phyloP scores from a whole-genome alignment of 2,329 filamentous ascomycete species.

The Stemphylium vesicarium region DNA sequence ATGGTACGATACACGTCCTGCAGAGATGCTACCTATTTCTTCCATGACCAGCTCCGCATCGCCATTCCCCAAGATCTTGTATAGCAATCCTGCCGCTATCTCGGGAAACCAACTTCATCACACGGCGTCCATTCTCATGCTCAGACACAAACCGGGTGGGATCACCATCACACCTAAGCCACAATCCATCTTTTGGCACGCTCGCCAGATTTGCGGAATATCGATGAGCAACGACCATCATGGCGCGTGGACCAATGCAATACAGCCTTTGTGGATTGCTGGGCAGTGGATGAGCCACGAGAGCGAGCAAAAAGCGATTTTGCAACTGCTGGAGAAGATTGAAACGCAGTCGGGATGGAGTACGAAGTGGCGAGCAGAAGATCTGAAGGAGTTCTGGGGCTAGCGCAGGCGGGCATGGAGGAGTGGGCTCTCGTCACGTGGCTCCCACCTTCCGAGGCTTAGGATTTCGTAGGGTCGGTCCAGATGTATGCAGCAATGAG shows the following conservation, averaged over 20 bases:
- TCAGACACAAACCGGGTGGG: conserved; percentile 30
- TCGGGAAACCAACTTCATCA: conserved; percentile 27
- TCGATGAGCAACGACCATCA: conserved; percentile 54
- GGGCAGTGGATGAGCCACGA: conserved; percentile 56
- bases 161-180: conserved; percentile 22
- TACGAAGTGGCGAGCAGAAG: conserved; percentile 60
- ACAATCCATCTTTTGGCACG: conserved; percentile 55
- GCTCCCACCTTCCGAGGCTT: no score
- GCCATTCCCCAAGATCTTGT: conserved; percentile 22
- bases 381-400: conserved; percentile 61
- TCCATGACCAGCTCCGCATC: conserved; percentile 5
- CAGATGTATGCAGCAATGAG: no score
- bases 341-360: conserved; percentile 62
- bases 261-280: conserved; percentile 58
- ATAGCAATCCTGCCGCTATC: conserved; percentile 23
- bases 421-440: no score
- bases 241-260: conserved; percentile 54
- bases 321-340: conserved; percentile 57
- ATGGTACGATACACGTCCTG: conserved; percentile 42
- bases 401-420: neutral
- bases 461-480: no score
- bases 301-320: conserved; percentile 54
- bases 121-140: conserved; percentile 19
- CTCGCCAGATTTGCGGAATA: conserved; percentile 56
- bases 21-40: conserved; percentile 19